Evolutionary conservation across 805 yeast genomes (phyloP), one percentile per base, ranked within the genome.

Genomic region (Kregervanrija delftensis): DNA sequence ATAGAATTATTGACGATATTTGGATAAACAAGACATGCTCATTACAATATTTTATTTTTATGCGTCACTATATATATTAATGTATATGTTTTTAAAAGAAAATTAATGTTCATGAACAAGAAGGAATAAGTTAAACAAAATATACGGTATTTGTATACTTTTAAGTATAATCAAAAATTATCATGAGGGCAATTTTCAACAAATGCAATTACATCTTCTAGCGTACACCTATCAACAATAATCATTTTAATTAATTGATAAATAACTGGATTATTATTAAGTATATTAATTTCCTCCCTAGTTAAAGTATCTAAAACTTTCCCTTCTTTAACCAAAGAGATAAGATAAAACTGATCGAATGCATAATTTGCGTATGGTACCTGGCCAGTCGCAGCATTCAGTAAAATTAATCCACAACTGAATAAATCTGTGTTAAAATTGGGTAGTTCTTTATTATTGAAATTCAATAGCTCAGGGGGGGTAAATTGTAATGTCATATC

Each of bases 361-460:
- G 56, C 52, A 15, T 54, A 56, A 6, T 54, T 54, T 1, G 55
- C 30, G 47, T 73, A 76, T 1, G 81, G 80, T 46, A 64, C 64
- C 13, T 56, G 53, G 2, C 79, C 79, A 9, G 71, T 68, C 1
- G 73, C 74, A 10, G 74, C 70, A 41, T 65, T 63, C 32, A 76
- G 51, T 9, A 76, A 52, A 9, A 73, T 63, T 37, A 75, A 51
- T 0, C 80, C 81, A 3, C 65, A 65, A 11, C 79, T 68, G 50
- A 64, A 76, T 9, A 71, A 48, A 46, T 76, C 81, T 2, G 76
- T 64, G 12, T 40, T 12, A 13, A 30, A 41, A 4, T 41, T n/a
- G 48, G 55, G 54, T 47, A 63, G 11, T 53, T 51, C 40, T 3
- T 43, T 42, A 72, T 74, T 8, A 42, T 15, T 15, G 56, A 56